Evolutionary conservation across 2,329 filamentous ascomycete genomes (phyloP).

Genomic region (Cytospora piceicola): DNA sequence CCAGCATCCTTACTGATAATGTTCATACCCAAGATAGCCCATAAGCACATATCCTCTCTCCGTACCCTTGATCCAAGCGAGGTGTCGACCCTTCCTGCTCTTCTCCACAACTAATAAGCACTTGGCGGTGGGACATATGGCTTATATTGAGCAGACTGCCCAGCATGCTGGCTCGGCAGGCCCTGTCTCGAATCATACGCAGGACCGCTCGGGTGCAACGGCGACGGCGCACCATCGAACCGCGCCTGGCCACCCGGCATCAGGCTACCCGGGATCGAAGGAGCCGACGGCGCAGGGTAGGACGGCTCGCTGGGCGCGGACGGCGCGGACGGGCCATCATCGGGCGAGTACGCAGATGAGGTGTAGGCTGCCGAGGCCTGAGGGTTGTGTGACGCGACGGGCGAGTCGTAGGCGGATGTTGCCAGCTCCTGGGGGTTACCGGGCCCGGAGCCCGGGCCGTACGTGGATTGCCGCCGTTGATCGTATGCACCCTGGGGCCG

Average conservation of each 20-base stretch:
- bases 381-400: conserved; percentile 60
- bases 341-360: conserved; percentile 53
- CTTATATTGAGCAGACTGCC: conserved; percentile 58
- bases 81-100: too few relatives aligned
- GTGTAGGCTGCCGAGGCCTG: conserved; percentile 49
- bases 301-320: conserved; percentile 37
- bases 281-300: conserved; percentile 38
- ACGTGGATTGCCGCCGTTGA: conserved; percentile 68
- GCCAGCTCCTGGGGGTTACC: conserved; percentile 73
- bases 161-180: conserved; percentile 50
- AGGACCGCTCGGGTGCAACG: conserved; percentile 49
- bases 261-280: conserved; percentile 38
- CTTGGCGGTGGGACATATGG: conserved; percentile 57
- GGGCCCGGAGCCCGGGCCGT: conserved; percentile 47
- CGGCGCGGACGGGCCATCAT: conserved; percentile 46
- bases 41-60: background rate
- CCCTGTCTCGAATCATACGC: conserved; percentile 55
- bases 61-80: background rate
- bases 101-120: conserved; percentile 23
- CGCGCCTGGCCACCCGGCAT: conserved; percentile 35
- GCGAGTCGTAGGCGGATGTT: conserved; percentile 77
- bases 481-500: conserved; percentile 45
- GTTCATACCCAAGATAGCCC: background rate
- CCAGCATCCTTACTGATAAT: too few relatives aligned
- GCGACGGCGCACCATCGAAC: conserved; percentile 41